Evolutionary conservation across 2,329 filamentous ascomycete species (phyloP), one percentile per base, ranked within the genome.

Genomic region (Trichothecium sympodiale): DNA sequence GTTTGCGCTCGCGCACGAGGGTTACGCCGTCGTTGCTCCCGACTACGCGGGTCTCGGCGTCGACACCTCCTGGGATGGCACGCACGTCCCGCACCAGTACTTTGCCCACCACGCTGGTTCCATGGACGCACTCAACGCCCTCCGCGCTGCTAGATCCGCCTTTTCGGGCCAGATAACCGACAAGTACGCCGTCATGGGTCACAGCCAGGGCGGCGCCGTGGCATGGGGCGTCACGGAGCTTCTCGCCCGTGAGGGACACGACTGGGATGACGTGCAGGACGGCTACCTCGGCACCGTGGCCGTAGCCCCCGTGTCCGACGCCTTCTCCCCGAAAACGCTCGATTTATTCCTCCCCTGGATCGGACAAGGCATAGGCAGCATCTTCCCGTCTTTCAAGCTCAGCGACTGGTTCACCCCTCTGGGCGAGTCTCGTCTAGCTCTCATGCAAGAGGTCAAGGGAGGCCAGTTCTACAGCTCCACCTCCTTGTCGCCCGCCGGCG

Each of bases 31-130:
- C n/a, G 52, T 67, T 15, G 63, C 55, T 1, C 51, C 60, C 3
- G 64, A 65, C 39, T 67, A 60, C 47, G 56, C 60, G 1, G 62
- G 62, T 0, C 53, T 67, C 4, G 64, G 64, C 3, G 43, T 67
- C 3, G 41, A 41, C 6, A 45, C 40, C 14, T 46, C 45, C 2
- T 51, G 55, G 43, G 46, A 55, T 33, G 57, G 57, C 10, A 52
- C 44, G 9, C 18, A 37, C 1, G 59, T 66, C 34, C 46, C 49
- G 2, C 60, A 65, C 41, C 55, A 60, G 30, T 70, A 61, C 36
- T 50, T 62, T 10, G 52, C 52, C 3, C 41, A 43, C 3, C 50
- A 56, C 1, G 47, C 57, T 1, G 49, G 55, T 13, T 65, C 61
- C 1, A 57, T 59, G 29, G 67, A 71, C 41, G 36, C 63, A 0